Percentiles rank a stretch among this genome's conserved stretches.
These are phyloP conservation scores for Stachybotrys elegans DNA, from an alignment of 2,329 filamentous ascomycete species.

Conservation along the genomic window DNA sequence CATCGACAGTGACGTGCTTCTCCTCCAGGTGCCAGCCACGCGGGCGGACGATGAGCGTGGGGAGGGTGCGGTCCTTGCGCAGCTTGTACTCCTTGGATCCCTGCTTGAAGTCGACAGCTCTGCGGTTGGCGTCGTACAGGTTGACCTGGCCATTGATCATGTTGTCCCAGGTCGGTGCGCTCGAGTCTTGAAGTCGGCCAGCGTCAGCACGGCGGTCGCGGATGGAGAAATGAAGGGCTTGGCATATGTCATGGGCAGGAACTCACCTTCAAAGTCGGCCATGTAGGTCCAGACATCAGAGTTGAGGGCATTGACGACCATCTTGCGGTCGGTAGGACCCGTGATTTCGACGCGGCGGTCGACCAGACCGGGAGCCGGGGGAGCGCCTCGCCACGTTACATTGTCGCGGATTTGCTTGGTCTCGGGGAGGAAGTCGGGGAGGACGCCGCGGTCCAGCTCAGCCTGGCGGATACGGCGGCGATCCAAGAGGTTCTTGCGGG, in stretches of 20 bases:
- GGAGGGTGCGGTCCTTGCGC: conserved; percentile 76
- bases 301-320: conserved; percentile 97
- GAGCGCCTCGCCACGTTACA: conserved; percentile 86
- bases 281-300: conserved; percentile 98
- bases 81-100: conserved; percentile 97
- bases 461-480: conserved; percentile 81
- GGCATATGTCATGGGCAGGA: no score
- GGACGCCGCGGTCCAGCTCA: conserved; percentile 82
- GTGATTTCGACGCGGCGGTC: conserved; percentile 97
- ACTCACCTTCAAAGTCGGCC: conserved; percentile 93
- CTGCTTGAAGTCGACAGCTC: conserved; percentile 93
- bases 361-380: conserved; percentile 84
- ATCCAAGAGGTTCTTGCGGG: conserved; percentile 83
- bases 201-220: conserved; percentile 9
- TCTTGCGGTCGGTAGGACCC: conserved; percentile 94
- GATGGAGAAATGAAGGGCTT: conserved; percentile 1
- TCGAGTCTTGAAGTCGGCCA: conserved; percentile 62
- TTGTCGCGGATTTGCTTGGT: conserved; percentile 94
- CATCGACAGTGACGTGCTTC: conserved; percentile 95
- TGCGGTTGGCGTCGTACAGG: conserved; percentile 91
- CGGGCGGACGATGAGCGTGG: conserved; percentile 89
- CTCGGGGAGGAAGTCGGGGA: conserved; percentile 94
- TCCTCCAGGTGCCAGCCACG: conserved; percentile 98
- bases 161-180: conserved; percentile 96
- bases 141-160: conserved; percentile 99